Percentiles rank a stretch among this genome's conserved stretches.
Evolutionary conservation across 331 rosid species (phyloP).

Genomic region (Acacia pycnantha): DNA sequence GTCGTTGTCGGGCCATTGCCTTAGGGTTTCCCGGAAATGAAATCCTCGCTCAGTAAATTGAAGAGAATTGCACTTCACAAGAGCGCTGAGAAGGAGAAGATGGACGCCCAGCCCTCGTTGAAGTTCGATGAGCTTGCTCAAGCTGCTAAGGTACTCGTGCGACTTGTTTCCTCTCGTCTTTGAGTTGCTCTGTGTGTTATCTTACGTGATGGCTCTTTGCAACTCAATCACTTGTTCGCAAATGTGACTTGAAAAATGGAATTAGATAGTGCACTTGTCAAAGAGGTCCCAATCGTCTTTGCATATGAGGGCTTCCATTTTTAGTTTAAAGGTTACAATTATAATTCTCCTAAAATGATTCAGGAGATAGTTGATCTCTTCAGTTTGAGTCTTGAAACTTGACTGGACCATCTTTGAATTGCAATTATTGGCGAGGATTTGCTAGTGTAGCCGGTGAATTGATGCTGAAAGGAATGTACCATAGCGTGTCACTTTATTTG

Average conservation of each 20-base stretch:
- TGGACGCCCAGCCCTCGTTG: conserved; percentile 48
- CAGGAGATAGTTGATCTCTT: conserved; percentile 5
- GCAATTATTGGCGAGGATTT: background rate
- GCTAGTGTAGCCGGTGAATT: background rate
- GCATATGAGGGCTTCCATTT: background rate
- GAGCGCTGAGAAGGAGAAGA: conserved; percentile 56
- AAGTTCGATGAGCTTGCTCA: conserved; percentile 76
- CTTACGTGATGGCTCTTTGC: background rate
- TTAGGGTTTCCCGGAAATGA: conserved; percentile 65
- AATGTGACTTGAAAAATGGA: background rate
- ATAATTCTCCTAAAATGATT: background rate
- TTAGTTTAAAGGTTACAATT: background rate
- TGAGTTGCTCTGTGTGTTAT: background rate
- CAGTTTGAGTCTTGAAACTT: background rate
- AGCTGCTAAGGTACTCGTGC: conserved; percentile 59
- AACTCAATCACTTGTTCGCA: background rate
- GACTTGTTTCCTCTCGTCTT: conserved; percentile 10
- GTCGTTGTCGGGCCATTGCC: conserved; percentile 22
- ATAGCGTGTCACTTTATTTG: background rate
- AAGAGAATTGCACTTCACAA: conserved; percentile 67
- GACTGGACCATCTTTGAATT: background rate
- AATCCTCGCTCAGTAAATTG: conserved; percentile 68
- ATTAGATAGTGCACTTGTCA: background rate
- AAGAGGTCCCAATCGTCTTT: background rate
- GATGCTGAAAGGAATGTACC: background rate